Evolutionary conservation across 306 rosid genomes (phyloP).

Genomic region (Casuarina cunninghamiana): DNA sequence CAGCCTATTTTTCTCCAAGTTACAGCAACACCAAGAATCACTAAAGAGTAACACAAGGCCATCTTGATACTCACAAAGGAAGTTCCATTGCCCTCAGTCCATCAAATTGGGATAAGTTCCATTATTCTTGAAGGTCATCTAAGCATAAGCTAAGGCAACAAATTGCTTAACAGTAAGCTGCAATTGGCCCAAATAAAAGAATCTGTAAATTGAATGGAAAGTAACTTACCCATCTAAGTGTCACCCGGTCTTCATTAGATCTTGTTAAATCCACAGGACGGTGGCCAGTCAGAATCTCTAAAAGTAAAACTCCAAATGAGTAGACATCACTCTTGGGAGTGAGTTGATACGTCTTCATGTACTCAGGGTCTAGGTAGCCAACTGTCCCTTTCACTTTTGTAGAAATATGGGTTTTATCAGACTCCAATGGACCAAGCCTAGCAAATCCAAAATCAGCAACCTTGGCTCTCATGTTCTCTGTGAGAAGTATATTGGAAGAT

Average conservation of each 20-base stretch:
- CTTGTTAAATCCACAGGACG: conserved; percentile 88
- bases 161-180: background rate
- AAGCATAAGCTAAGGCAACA: background rate
- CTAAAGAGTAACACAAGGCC: background rate
- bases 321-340: conserved; percentile 93
- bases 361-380: conserved; percentile 98
- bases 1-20: background rate
- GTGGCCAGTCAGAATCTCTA: conserved; percentile 82
- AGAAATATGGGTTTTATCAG: conserved; percentile 83
- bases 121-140: background rate
- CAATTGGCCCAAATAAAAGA: background rate
- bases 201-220: conserved; percentile 18
- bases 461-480: conserved; percentile 95
- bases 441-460: conserved; percentile 99
- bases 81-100: background rate
- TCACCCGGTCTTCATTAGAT: conserved; percentile 71
- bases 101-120: background rate
- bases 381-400: conserved; percentile 99
- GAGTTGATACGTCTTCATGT: conserved; percentile 94
- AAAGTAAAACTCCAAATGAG: conserved; percentile 88
- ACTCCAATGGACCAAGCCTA: conserved; percentile 72
- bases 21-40: background rate
- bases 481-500: conserved; percentile 95
- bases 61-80: background rate
- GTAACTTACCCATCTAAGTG: conserved; percentile 85